Conservation (phyloP, 108 stramenopile genomes). For the Schizochytrium sp. region DNA sequence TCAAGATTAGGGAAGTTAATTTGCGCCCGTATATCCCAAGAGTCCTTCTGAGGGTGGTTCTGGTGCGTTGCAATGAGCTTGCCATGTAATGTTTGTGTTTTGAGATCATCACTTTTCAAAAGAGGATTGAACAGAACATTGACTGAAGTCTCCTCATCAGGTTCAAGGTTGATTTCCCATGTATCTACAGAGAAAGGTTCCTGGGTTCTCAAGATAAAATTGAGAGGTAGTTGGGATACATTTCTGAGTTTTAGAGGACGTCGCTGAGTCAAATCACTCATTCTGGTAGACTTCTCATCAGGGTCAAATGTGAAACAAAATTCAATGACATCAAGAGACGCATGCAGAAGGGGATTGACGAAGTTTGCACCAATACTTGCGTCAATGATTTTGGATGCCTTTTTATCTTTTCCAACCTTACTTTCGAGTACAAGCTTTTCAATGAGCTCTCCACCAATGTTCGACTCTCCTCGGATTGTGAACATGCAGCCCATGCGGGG, state of each 20-base stretch:
- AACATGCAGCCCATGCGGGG: slow-evolving; percentile 51
- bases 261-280: slow-evolving; percentile 4
- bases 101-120: slow-evolving; percentile 70
- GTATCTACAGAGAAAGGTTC: slow-evolving; percentile 74
- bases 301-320: slow-evolving; percentile 74
- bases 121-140: slow-evolving; percentile 76
- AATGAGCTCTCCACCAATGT: slow-evolving; percentile 63
- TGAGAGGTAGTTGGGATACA: slow-evolving; percentile 68
- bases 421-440: slow-evolving; percentile 72
- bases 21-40: slow-evolving; percentile 68
- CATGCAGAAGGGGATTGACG: slow-evolving; percentile 74
- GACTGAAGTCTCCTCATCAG: slow-evolving; percentile 65
- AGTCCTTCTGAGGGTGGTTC: slow-evolving; percentile 75
- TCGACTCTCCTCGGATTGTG: slow-evolving; percentile 66
- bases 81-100: slow-evolving; percentile 69
- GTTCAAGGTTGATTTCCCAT: slow-evolving; percentile 71
- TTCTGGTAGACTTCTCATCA: slow-evolving; percentile 60
- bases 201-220: slow-evolving; percentile 67
- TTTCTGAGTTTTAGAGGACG: slow-evolving; percentile 72
- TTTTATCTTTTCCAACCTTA: slow-evolving; percentile 76
- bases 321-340: slow-evolving; percentile 65
- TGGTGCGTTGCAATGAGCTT: slow-evolving; percentile 67
- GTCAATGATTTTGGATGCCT: slow-evolving; percentile 64
- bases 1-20: slow-evolving; percentile 79
- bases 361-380: slow-evolving; percentile 73